phyloP scores from a whole-genome alignment of 2,329 filamentous ascomycete species.

The Huntiella abstrusa region DNA sequence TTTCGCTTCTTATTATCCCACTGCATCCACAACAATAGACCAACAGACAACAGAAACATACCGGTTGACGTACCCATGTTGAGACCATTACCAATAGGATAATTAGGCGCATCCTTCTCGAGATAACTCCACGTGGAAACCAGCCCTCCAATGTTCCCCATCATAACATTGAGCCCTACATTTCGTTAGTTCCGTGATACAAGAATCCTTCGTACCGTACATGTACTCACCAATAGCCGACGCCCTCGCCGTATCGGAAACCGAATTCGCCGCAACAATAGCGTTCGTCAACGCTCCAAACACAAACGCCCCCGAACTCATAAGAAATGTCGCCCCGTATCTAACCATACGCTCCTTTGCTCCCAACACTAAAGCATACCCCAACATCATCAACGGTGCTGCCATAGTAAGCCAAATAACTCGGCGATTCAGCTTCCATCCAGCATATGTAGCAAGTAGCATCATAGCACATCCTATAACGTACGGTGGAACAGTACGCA shows the following conservation, averaged over 20 bases:
- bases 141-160: conserved; percentile 46
- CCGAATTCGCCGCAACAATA: conserved; percentile 43
- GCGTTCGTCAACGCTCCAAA: conserved; percentile 45
- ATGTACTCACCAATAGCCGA: conserved; percentile 36
- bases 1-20: conserved; percentile 42
- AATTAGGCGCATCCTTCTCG: conserved; percentile 43
- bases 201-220: neutral
- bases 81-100: conserved; percentile 49
- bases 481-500: conserved; percentile 47
- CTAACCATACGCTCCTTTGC: conserved; percentile 26
- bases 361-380: conserved; percentile 46
- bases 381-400: conserved; percentile 39
- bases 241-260: conserved; percentile 44
- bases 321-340: conserved; percentile 46
- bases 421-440: conserved; percentile 34
- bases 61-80: conserved; percentile 44
- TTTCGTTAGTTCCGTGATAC: neutral
- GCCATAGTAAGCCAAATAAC: conserved; percentile 35
- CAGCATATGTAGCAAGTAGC: conserved; percentile 35
- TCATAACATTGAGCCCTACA: conserved; percentile 28
- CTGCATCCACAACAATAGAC: conserved; percentile 40
- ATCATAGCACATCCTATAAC: conserved; percentile 43
- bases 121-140: conserved; percentile 47
- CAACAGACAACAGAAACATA: conserved; percentile 31
- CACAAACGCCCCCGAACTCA: conserved; percentile 39